Conservation (phyloP, 2,329 filamentous ascomycete species). For the Diaporthe citri region DNA sequence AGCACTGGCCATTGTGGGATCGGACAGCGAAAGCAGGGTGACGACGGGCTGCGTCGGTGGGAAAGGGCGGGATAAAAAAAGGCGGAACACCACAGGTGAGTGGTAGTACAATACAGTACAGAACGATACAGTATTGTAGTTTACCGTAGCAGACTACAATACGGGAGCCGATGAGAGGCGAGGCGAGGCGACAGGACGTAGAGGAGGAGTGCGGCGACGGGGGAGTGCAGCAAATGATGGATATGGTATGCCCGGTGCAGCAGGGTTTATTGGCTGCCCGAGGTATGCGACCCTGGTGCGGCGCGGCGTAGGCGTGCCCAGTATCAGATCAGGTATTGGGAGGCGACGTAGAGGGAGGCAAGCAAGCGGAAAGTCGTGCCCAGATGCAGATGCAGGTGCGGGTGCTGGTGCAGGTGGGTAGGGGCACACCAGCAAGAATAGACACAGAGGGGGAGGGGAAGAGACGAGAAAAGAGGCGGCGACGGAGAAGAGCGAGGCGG, state of each 20-base stretch:
- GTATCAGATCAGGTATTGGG: slow-evolving; percentile 14
- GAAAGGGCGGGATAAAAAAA: slow-evolving; percentile 7
- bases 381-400: slow-evolving; percentile 2
- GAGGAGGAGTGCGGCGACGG: neutral
- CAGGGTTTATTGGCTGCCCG: slow-evolving; percentile 30
- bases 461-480: neutral
- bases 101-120: neutral
- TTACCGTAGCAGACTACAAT: neutral
- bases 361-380: neutral
- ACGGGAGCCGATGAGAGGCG: neutral
- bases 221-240: slow-evolving; percentile 1
- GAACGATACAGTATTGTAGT: neutral
- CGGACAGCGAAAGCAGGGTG: slow-evolving; percentile 10
- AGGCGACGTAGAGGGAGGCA: slow-evolving; percentile 43
- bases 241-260: neutral
- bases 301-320: slow-evolving; percentile 5
- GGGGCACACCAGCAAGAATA: neutral
- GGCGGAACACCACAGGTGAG: slow-evolving; percentile 16
- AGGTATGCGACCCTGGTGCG: slow-evolving; percentile 31
- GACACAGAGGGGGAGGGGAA: slow-evolving; percentile 39
- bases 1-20: slow-evolving; percentile 48
- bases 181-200: slow-evolving; percentile 9
- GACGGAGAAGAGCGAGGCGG: slow-evolving; percentile 32
- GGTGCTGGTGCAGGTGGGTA: slow-evolving; percentile 15
- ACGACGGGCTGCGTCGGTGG: neutral